Percentiles rank a stretch among this genome's conserved stretches.
Evolutionary conservation across 805 yeast species (phyloP).

Genomic region (Candida jianshihensis): DNA sequence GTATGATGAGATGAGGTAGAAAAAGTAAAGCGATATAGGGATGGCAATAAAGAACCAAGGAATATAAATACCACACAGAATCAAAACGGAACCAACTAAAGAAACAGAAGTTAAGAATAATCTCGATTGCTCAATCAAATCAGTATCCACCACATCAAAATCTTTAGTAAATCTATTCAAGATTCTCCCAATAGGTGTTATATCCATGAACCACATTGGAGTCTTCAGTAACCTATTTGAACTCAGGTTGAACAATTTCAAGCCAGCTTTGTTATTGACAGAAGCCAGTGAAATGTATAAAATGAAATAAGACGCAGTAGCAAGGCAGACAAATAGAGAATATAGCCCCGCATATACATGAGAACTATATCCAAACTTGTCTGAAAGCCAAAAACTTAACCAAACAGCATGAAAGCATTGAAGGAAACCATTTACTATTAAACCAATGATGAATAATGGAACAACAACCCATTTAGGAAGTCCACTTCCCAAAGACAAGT

Average conservation of each 20-base stretch:
- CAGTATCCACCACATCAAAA: slow-evolving; percentile 76
- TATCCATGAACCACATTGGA: slow-evolving; percentile 79
- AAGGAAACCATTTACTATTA: slow-evolving; percentile 37
- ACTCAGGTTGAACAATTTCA: slow-evolving; percentile 49
- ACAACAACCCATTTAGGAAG: slow-evolving; percentile 23
- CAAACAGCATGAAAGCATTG: slow-evolving; percentile 58
- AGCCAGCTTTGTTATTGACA: slow-evolving; percentile 48
- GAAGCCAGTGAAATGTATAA: slow-evolving; percentile 48
- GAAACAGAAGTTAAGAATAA: slow-evolving; percentile 45
- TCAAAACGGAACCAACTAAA: slow-evolving; percentile 53
- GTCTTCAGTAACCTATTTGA: slow-evolving; percentile 52
- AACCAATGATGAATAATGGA: slow-evolving; percentile 21
- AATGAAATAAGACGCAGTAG: slow-evolving; percentile 41
- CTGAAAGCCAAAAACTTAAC: slow-evolving; percentile 71
- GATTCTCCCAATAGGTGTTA: slow-evolving; percentile 81
- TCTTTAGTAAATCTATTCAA: slow-evolving; percentile 82
- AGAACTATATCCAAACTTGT: slow-evolving; percentile 38
- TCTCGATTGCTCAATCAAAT: slow-evolving; percentile 62
- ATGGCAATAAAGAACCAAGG: slow-evolving; percentile 72
- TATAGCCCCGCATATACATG: slow-evolving; percentile 60
- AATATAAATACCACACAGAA: slow-evolving; percentile 60
- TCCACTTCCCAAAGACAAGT: slow-evolving; percentile 43
- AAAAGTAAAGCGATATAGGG: slow-evolving; percentile 41
- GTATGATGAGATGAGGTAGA: slow-evolving; percentile 38
- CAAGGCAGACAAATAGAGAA: slow-evolving; percentile 47